A percentile compares a stretch with the other conserved stretches of the same genome.
These are phyloP conservation scores for Boletus sp. DNA, from an alignment of 768 basidiomycete genomes.

Conservation along the genomic window DNA sequence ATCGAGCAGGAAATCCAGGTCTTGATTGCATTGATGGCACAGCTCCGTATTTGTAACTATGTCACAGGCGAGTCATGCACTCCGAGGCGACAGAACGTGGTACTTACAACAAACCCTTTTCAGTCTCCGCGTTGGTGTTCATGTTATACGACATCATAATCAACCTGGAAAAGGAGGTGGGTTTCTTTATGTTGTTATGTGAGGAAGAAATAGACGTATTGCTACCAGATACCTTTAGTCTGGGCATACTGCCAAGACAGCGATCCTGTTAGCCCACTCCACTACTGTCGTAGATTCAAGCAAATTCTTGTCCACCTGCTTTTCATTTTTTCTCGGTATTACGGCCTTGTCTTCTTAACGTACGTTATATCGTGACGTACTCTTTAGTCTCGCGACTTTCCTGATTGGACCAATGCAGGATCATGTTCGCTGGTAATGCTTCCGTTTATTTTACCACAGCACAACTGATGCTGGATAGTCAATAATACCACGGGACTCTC, in stretches of 20 bases:
- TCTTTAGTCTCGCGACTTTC: not conserved
- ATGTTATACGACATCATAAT: constrained; percentile 23
- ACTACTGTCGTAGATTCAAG: not conserved
- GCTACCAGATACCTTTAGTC: constrained; percentile 14
- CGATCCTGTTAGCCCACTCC: not conserved
- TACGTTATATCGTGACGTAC: not conserved
- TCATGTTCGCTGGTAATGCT: constrained; percentile 17
- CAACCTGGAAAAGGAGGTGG: constrained; percentile 21
- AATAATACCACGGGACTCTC: constrained; percentile 23
- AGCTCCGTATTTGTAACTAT: constrained; percentile 18
- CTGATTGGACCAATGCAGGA: constrained; percentile 5
- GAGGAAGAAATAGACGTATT: not conserved
- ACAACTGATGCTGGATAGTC: constrained; percentile 8
- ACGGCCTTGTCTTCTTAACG: constrained; percentile 23
- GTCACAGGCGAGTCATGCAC: constrained; percentile 3
- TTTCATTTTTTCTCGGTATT: constrained; percentile 26
- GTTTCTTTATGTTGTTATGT: not conserved
- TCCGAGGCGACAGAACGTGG: not conserved
- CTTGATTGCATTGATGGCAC: constrained; percentile 6
- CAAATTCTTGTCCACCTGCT: constrained; percentile 12
- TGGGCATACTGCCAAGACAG: constrained; percentile 8
- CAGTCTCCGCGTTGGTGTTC: constrained; percentile 15
- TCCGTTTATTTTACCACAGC: not conserved
- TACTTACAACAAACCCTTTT: not conserved
- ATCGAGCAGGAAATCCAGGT: constrained; percentile 1